Base-by-base conservation (phyloP, 352 stramenopile species). In the Halophytophthora polymorphica region DNA sequence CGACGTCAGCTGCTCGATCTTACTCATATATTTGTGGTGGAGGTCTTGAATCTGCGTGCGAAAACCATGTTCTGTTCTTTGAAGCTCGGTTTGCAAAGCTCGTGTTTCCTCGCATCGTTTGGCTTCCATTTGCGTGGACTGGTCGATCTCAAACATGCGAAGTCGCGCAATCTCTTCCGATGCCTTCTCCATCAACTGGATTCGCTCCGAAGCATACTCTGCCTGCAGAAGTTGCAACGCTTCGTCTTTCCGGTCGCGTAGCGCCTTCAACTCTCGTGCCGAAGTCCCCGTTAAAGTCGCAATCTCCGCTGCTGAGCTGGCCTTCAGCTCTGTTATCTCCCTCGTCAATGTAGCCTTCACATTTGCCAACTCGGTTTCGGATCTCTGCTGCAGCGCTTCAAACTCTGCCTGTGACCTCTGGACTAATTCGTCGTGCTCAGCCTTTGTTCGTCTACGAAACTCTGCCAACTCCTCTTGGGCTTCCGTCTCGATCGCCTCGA, bases 131-230 rank as follows among this genome's bases (percentile, higher is more conserved):
- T 51, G 56, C 6, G 45, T 47, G n/a, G 66, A 53, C 37, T 76
- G 66, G 1, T 79, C 69, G 13, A 66, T 66, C 34, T 54, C 45
- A 7, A 59, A 29, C 45, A 73, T 71, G 2, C 53, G 52, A 18
- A 73, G 36, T 4, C 63, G 42, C 19, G 53, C 44, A 31, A 53
- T 58, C 42, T 70, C 63, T 17, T 73, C 56, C 14, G 31, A 40
- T 22, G 51, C 34, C 18, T 61, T 54, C n/a, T 64, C 50, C 6
- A 54, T 18, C 14, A 78, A 34, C n/a, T 48, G 44, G 11, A 49
- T 33, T 15, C 33, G 56, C 38, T 82, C 63, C 13, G 17, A 36
- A 14, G 45, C 14, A 19, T 69, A 63, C 8, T 61, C 53, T 7
- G 6, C 3, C 19, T 50, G 54, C 5, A 78, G 50, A 5, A 31